Evolutionary conservation across 495 filamentous ascomycete genomes (phyloP), one percentile per base, ranked within the genome.

Genomic region (Xylaria castorea): DNA sequence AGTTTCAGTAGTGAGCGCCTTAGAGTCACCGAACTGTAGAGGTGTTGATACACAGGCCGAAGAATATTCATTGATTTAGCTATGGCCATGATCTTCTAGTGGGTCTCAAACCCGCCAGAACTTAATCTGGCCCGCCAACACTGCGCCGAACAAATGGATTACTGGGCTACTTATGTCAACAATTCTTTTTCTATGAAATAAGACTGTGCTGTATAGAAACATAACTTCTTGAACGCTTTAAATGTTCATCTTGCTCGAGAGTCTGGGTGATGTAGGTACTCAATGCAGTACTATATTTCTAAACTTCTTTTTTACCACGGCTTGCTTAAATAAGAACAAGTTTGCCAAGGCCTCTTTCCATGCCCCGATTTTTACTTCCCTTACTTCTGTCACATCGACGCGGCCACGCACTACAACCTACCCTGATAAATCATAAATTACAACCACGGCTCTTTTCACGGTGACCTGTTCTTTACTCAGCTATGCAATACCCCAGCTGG

Each of bases 381-480:
- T 48, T 50, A 18, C 11, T 66, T 46, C 63, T n/a, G 18, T 66
- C 63, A 66, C 18, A 50, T n/a, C 63, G 16, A 14, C 63, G 42
- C 63, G n/a, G 38, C 38, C 61, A 66, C 63, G 63, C 25, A 53
- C 44, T 22, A 32, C 46, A 25, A 36, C 14, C 44, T 32, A 34
- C n/a, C 27, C 32, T 58, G 16, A 27, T 48, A 8, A 50, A 20
- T 34, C 27, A 46, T 14, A 22, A 51, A 67, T 67, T 14, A 67
- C 46, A 51, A 51, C 64, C 42, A 38, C 44, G 38, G 8, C 63
- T 32, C 16, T 46, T 42, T 66, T 50, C 25, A 34, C 14, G 22
- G 25, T 50, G 42, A 66, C 40, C 22, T 61, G 63, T 22, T 22
- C 34, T 36, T 18, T 34, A 6, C 61, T 48, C 27, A 46, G 40